A percentile compares a stretch with the other conserved stretches of the same genome.
Conservation (phyloP, 2,329 filamentous ascomycete species). For the Neoscytalidium dimidiatum region DNA sequence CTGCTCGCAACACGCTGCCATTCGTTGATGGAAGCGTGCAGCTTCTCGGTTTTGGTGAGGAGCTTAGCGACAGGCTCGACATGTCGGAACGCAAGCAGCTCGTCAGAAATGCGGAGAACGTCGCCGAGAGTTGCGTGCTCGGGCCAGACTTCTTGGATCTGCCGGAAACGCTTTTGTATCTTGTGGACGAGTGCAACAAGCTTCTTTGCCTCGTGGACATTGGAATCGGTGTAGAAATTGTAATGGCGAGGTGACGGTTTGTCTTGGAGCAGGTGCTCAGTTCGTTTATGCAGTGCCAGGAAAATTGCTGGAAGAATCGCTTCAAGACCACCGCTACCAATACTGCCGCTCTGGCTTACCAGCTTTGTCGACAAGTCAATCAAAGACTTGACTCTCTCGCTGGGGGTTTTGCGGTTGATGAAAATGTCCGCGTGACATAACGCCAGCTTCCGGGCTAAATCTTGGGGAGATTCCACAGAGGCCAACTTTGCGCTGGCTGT, state of each 20-base stretch:
- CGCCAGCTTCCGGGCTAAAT: slow-evolving; percentile 36
- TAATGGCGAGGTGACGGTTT: slow-evolving; percentile 50
- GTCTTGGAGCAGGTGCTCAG: slow-evolving; percentile 44
- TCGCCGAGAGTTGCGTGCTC: slow-evolving; percentile 80
- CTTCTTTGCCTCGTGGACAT: slow-evolving; percentile 73
- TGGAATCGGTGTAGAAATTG: slow-evolving; percentile 88
- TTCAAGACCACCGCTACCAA: slow-evolving; percentile 34
- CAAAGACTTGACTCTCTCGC: slow-evolving; percentile 1
- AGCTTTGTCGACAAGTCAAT: slow-evolving; percentile 18
- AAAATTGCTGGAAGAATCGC: slow-evolving; percentile 67
- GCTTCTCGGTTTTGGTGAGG: slow-evolving; percentile 81
- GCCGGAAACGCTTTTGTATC: slow-evolving; percentile 70
- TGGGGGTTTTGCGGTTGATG: background rate
- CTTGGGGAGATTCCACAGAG: slow-evolving; percentile 29
- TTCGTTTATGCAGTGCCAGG: slow-evolving; percentile 64
- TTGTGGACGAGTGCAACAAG: slow-evolving; percentile 70
- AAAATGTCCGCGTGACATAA: slow-evolving; percentile 38
- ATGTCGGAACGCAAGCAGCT: slow-evolving; percentile 73
- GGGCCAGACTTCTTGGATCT: slow-evolving; percentile 65
- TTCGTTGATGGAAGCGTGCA: slow-evolving; percentile 83
- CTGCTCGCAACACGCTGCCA: slow-evolving; percentile 94
- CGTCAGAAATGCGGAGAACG: slow-evolving; percentile 72
- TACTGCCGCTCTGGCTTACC: slow-evolving; percentile 29
- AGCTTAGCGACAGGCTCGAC: slow-evolving; percentile 84
- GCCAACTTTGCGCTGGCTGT: slow-evolving; percentile 24